phyloP scores from a whole-genome alignment of 2,329 filamentous ascomycete species.

The Botryotinia narcissicola region DNA sequence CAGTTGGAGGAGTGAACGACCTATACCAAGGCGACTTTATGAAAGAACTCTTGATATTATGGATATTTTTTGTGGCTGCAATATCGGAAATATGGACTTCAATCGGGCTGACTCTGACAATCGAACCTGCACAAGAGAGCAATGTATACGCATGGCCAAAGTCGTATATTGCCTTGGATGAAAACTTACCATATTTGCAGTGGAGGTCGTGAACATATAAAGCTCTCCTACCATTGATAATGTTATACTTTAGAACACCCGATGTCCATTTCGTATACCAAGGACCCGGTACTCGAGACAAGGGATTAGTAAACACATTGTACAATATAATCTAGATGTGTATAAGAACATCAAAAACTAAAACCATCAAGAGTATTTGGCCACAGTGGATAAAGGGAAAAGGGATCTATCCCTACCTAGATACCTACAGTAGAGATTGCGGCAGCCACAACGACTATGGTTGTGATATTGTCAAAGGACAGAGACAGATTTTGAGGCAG shows the following conservation, averaged over 20 bases:
- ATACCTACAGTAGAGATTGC: too few relatives aligned
- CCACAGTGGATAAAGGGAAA: too few relatives aligned
- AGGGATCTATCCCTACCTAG: too few relatives aligned
- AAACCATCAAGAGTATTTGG: too few relatives aligned
- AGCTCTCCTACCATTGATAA: neutral
- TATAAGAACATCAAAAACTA: neutral
- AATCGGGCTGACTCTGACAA: neutral
- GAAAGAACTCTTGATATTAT: neutral
- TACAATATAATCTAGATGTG: neutral
- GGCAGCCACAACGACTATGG: too few relatives aligned
- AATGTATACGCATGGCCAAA: neutral
- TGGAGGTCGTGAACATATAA: neutral
- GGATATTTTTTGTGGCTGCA: neutral
- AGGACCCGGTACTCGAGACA: neutral
- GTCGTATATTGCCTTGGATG: too few relatives aligned
- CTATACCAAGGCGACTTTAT: neutral
- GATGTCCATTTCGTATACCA: neutral
- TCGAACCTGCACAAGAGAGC: neutral
- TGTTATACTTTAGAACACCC: neutral
- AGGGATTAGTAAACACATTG: neutral
- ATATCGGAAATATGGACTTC: neutral
- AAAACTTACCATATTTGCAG: neutral
- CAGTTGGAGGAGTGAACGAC: neutral
- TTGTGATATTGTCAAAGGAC: too few relatives aligned
- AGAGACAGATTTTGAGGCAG: too few relatives aligned